These are phyloP conservation scores for Biscogniauxia marginata DNA, from an alignment of 2,329 filamentous ascomycete genomes.

Conservation along the genomic window DNA sequence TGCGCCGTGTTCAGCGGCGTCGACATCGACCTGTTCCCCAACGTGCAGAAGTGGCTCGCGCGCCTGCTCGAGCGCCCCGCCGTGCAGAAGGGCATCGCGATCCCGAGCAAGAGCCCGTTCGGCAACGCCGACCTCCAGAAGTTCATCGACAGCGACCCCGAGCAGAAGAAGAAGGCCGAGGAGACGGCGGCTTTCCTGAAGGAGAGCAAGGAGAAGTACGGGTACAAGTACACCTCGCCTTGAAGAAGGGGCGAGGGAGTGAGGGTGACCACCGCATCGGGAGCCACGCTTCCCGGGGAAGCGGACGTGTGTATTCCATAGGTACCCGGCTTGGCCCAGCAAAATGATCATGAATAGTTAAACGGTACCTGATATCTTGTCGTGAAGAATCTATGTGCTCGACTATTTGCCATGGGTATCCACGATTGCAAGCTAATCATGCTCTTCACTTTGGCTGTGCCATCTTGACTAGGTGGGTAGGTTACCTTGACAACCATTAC, in stretches of 20 bases:
- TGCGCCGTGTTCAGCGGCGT: slow-evolving; percentile 58
- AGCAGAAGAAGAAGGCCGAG: slow-evolving; percentile 44
- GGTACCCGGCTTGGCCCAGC: too few species aligned
- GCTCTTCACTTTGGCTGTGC: too few species aligned
- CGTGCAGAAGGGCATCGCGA: slow-evolving; percentile 61
- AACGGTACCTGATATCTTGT: too few species aligned
- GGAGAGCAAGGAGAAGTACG: slow-evolving; percentile 45
- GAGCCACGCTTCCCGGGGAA: too few species aligned
- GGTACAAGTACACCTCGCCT: slow-evolving; percentile 47
- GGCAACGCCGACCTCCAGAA: slow-evolving; percentile 40
- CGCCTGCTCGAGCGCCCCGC: slow-evolving; percentile 57
- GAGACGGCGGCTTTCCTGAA: slow-evolving; percentile 35
- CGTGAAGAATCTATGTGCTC: too few species aligned
- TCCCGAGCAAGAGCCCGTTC: slow-evolving; percentile 49
- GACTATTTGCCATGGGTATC: too few species aligned
- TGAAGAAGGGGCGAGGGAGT: slow-evolving; percentile 16
- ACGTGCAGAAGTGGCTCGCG: slow-evolving; percentile 66
- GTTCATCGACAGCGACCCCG: slow-evolving; percentile 44
- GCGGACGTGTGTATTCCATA: too few species aligned
- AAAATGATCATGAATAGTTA: too few species aligned
- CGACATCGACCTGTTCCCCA: slow-evolving; percentile 62
- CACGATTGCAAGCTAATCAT: too few species aligned
- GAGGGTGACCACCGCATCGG: too few species aligned
- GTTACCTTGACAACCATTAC: too few species aligned
- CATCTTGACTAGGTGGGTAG: too few species aligned